Conservation (phyloP, 352 stramenopile genomes). For the Pythium oligandrum region DNA sequence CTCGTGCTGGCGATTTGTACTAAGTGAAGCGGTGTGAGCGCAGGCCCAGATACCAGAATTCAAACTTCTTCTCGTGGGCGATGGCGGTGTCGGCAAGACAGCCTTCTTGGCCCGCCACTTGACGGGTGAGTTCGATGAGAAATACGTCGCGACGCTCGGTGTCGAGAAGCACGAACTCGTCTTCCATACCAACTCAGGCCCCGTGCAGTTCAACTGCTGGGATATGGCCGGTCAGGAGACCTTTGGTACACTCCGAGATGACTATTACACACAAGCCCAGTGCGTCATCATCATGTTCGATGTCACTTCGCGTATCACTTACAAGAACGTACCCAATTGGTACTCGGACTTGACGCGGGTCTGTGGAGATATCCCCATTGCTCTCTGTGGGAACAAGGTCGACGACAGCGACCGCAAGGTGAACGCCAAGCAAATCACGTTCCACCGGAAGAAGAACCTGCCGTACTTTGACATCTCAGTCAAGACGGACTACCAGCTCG, state of each 20-base stretch:
- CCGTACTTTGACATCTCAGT: conserved; percentile 99
- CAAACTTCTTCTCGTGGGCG: conserved; percentile 99
- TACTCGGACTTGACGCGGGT: conserved; percentile 98
- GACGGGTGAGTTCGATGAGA: conserved; percentile 99
- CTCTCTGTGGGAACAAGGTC: conserved; percentile 99
- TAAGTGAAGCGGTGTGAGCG: too few species aligned
- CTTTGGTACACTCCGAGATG: too few species aligned
- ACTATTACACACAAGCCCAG: conserved; percentile 99
- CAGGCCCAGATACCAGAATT: conserved; percentile 95
- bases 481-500: conserved; percentile 99
- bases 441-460: conserved; percentile 99
- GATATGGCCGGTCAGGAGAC: too few species aligned
- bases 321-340: conserved; percentile 99
- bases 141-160: conserved; percentile 98
- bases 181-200: conserved; percentile 99
- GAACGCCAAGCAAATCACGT: conserved; percentile 99
- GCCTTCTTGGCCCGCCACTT: conserved; percentile 99
- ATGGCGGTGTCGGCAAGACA: conserved; percentile 99
- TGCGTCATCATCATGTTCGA: conserved; percentile 99
- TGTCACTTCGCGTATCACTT: conserved; percentile 99
- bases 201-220: too few species aligned
- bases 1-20: too few species aligned
- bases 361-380: conserved; percentile 99
- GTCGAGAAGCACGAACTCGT: conserved; percentile 98
- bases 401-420: conserved; percentile 99